Percentiles rank a stretch among this genome's conserved stretches.
phyloP scores from a whole-genome alignment of 2,329 filamentous ascomycete species.

The Coniochaeta prunicola region DNA sequence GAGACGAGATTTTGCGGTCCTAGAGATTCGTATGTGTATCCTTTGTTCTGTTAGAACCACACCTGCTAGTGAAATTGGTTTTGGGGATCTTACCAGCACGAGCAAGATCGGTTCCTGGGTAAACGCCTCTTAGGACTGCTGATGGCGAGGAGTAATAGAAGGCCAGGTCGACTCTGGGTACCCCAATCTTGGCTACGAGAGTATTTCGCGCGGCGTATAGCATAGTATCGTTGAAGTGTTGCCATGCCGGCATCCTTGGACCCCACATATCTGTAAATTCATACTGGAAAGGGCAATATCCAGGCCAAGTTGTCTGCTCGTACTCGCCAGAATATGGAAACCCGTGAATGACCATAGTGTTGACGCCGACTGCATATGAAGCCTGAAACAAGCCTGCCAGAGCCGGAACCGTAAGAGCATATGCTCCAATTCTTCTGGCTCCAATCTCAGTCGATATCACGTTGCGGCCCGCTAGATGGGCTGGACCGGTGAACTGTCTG shows the following conservation, averaged over 20 bases:
- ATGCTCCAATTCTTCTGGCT: conserved; percentile 7
- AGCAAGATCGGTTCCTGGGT: conserved; percentile 5
- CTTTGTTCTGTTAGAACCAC: background rate
- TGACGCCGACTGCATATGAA: conserved; percentile 14
- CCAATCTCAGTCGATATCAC: conserved; percentile 17
- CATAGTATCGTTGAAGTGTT: conserved; percentile 11
- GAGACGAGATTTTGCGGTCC: conserved; percentile 10
- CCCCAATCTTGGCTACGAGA: conserved; percentile 10
- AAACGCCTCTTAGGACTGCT: conserved; percentile 4
- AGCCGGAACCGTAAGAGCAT: conserved; percentile 9
- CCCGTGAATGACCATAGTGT: conserved; percentile 15
- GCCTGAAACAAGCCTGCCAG: conserved; percentile 9
- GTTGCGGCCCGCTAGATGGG: conserved; percentile 12
- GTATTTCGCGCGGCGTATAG: conserved; percentile 12
- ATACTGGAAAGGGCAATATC: conserved; percentile 14
- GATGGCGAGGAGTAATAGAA: conserved; percentile 12
- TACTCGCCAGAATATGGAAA: conserved; percentile 13
- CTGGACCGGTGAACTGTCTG: conserved; percentile 15
- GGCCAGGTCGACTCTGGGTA: conserved; percentile 14
- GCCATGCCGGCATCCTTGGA: conserved; percentile 12
- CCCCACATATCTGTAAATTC: conserved; percentile 15
- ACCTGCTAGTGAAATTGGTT: background rate
- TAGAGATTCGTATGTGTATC: conserved; percentile 15
- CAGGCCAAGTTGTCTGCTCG: conserved; percentile 14
- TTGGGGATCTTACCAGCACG: conserved; percentile 3